Evolutionary conservation across 192 early-diverging fungal species (phyloP).

Genomic region (Cladochytrium replicatum): DNA sequence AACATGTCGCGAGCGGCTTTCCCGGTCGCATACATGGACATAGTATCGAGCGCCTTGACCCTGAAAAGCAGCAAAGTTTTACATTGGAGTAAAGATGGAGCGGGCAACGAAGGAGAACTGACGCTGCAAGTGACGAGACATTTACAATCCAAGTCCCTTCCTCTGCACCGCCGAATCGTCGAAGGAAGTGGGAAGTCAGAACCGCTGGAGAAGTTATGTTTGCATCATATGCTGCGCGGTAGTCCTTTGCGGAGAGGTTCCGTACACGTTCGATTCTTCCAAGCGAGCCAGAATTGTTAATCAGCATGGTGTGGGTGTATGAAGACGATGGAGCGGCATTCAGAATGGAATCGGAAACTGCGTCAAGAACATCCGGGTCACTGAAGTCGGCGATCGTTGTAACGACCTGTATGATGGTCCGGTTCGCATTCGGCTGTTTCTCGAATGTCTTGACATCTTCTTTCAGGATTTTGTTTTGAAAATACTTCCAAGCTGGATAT

Average conservation of each 20-base stretch:
- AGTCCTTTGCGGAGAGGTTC: constrained; percentile 6
- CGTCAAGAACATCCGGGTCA: too few species aligned
- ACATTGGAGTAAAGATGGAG: neutral
- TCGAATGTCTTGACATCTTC: too few species aligned
- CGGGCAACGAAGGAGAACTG: neutral
- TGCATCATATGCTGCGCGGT: constrained; percentile 12
- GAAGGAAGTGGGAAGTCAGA: constrained; percentile 23
- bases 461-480: too few species aligned
- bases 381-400: too few species aligned
- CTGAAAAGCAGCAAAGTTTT: constrained; percentile 28
- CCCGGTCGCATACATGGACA: constrained; percentile 68
- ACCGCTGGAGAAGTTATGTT: constrained; percentile 22
- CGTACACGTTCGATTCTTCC: constrained; percentile 45
- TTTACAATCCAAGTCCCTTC: constrained; percentile 45
- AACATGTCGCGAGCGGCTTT: constrained; percentile 80
- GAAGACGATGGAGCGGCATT: too few species aligned
- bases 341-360: too few species aligned
- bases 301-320: constrained; percentile 21
- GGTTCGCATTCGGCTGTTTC: too few species aligned
- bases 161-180: constrained; percentile 5
- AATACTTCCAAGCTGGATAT: too few species aligned
- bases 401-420: too few species aligned
- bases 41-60: constrained; percentile 63
- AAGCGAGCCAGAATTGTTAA: constrained; percentile 71
- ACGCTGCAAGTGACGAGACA: constrained; percentile 59